Conservation (phyloP, 2,329 filamentous ascomycete genomes). For the Aspergillus quadrilineatus region DNA sequence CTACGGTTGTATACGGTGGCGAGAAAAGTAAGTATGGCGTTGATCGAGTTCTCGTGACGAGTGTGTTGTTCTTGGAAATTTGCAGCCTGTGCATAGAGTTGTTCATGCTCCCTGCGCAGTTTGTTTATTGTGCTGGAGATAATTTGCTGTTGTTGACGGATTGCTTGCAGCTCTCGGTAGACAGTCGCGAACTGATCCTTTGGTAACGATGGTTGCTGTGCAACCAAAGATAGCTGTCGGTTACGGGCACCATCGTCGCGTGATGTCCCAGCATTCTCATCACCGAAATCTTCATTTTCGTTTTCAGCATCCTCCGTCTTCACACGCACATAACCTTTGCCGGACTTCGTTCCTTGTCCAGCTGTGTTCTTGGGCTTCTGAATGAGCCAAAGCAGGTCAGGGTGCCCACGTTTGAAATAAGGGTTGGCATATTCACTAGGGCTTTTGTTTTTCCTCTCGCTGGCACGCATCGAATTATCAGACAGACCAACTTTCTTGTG, state of each 20-base stretch:
- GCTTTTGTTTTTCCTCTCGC: conserved; percentile 94
- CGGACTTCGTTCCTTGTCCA: conserved; percentile 54
- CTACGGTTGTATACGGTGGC: conserved; percentile 96
- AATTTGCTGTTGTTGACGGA: conserved; percentile 81
- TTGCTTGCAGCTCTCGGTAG: conserved; percentile 73
- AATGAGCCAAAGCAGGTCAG: conserved; percentile 91
- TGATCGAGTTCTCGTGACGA: conserved; percentile 97
- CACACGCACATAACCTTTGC: conserved; percentile 38
- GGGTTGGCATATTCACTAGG: conserved; percentile 98
- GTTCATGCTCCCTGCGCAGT: conserved; percentile 80
- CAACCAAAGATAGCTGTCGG: conserved; percentile 45
- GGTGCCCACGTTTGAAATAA: conserved; percentile 90
- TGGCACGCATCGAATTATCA: conserved; percentile 96
- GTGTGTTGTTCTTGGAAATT: conserved; percentile 90
- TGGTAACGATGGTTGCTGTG: conserved; percentile 47
- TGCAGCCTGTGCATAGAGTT: conserved; percentile 82
- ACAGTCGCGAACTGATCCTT: conserved; percentile 75
- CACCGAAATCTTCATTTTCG: conserved; percentile 60
- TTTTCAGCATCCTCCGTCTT: conserved; percentile 62
- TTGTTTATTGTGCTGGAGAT: conserved; percentile 81
- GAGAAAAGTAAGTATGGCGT: conserved; percentile 95
- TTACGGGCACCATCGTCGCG: conserved; percentile 38
- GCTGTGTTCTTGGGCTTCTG: conserved; percentile 83
- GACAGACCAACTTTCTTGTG: conserved; percentile 79
- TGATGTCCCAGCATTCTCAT: conserved; percentile 38